Evolutionary conservation across 2,329 filamentous ascomycete genomes (phyloP), one percentile per base, ranked within the genome.

Genomic region (Fusarium palustre): DNA sequence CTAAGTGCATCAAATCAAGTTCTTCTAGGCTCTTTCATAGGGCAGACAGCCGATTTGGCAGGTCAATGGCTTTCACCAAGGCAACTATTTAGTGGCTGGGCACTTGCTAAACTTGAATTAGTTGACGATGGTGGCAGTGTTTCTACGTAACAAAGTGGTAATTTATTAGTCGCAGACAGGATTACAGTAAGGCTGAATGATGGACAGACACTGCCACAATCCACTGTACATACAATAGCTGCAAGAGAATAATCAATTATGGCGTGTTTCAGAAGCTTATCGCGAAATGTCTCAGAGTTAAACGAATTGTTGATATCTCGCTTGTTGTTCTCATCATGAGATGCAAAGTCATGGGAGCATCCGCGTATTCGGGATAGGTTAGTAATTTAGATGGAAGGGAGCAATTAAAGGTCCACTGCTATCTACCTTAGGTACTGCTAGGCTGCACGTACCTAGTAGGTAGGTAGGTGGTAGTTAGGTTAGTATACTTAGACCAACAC

Each of bases 31-130:
- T 46, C n/a, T n/a, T 46, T 59, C 48, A 48, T 64, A 68, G 62
- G 66, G 62, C 62, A 70, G 62, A 59, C 38, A 59, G n/a, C 31
- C 38, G 20, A 53, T 55, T 55, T 60, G 54, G 65, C 54, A 65
- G 50, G 43, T 48, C 41, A 36, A 41, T 56, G 36, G 61, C 48
- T 56, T 57, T 52, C 13, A 48, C 34, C 58, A 46, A 24, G 41
- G 42, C 61, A 41, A 52, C 52, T 64, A 18, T 43, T 30, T 46
- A 46, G 57, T 59, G 59, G 59, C 30, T 55, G 12, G 36, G 36
- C 36, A 34, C 15, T 34, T 20, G 5, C n/a, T 39, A 20, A 30
- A 28, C 45, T 45, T 24, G 38, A 31, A 24, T n/a, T 39, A 61
- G 24, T 34, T 22, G 28, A 34, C 28, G 20, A 36, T 56, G 16